Evolutionary conservation across 345 rosid species (phyloP).

Genomic region (Salix arbutifolia): DNA sequence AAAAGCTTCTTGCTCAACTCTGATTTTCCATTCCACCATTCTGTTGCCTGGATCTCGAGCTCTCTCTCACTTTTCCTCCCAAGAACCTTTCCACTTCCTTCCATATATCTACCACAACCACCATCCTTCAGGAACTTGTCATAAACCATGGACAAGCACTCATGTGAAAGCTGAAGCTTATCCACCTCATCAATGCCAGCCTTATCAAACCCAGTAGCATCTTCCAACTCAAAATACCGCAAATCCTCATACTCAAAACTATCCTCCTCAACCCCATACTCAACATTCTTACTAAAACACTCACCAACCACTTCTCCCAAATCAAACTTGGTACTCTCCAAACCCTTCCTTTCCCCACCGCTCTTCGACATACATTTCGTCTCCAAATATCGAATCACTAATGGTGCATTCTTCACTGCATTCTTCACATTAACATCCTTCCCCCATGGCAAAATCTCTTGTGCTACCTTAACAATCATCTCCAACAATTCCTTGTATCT

Average conservation of each 20-base stretch:
- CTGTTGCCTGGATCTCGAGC: slow-evolving; percentile 23
- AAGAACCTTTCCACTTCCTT: slow-evolving; percentile 8
- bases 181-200: slow-evolving; percentile 4
- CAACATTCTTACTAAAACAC: slow-evolving; percentile 46
- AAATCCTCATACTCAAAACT: slow-evolving; percentile 17
- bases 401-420: slow-evolving; percentile 51
- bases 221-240: slow-evolving; percentile 29
- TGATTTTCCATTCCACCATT: slow-evolving; percentile 86
- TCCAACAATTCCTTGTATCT: slow-evolving; percentile 61
- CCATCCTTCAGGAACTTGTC: slow-evolving; percentile 31
- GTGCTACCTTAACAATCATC: slow-evolving; percentile 60
- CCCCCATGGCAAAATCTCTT: slow-evolving; percentile 71
- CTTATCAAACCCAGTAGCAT: slow-evolving; percentile 7
- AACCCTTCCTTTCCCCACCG: neutral
- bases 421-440: slow-evolving; percentile 68
- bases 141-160: slow-evolving; percentile 44
- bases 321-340: slow-evolving; percentile 19
- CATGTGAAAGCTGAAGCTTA: slow-evolving; percentile 44
- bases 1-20: slow-evolving; percentile 62
- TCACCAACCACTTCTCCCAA: slow-evolving; percentile 31
- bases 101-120: slow-evolving; percentile 4
- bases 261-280: slow-evolving; percentile 26
- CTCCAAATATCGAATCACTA: slow-evolving; percentile 68
- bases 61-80: slow-evolving; percentile 14
- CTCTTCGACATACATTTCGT: slow-evolving; percentile 50